Evolutionary conservation across 345 rosid genomes (phyloP).

Genomic region (Excoecaria cochinchinensis): DNA sequence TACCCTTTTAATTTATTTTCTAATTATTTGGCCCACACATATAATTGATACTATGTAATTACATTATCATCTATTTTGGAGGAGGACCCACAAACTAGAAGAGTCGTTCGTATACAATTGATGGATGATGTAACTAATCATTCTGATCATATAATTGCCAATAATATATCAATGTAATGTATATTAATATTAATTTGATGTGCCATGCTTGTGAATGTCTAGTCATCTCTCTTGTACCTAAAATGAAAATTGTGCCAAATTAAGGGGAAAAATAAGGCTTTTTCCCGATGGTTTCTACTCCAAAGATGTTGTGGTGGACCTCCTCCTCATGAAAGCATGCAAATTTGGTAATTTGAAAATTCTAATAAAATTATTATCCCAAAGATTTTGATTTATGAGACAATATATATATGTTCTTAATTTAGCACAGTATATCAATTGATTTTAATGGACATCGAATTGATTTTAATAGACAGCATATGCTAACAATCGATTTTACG

Average conservation of each 20-base stretch:
- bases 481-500: no score
- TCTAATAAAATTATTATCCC: neutral
- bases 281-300: no score
- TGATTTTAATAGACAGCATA: no score
- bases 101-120: neutral
- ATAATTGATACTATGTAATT: neutral
- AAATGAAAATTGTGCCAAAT: neutral
- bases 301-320: no score
- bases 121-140: conserved; percentile 17
- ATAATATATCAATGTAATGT: neutral
- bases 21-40: neutral
- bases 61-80: neutral
- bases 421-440: no score
- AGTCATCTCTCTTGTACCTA: conserved; percentile 5
- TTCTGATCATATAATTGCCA: neutral
- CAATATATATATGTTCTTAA: no score
- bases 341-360: neutral
- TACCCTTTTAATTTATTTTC: neutral
- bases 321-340: neutral
- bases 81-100: neutral
- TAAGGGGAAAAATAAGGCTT: neutral
- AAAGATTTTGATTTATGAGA: no score
- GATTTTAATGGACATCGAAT: no score
- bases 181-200: neutral
- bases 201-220: neutral